Base-by-base conservation (phyloP, 805 yeast genomes). In the Myxozyma udenii region DNA sequence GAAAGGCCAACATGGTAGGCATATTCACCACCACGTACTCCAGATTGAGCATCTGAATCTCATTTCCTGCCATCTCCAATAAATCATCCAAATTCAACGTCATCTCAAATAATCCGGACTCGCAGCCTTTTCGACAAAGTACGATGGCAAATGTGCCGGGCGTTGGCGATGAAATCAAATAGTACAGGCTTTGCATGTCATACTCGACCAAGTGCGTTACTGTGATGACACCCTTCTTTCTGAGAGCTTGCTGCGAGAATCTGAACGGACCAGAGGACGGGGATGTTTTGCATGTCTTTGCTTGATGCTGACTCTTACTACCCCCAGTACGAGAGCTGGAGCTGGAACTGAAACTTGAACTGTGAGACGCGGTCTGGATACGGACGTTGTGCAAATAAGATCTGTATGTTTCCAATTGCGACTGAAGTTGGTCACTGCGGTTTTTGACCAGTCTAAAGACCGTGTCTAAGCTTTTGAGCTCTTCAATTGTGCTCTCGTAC, bases 301-400 rank as follows among this genome's bases (percentile, higher is more conserved):
- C 40, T 21, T 45, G 21, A 30, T 18, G 28, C 49, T 11, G 23
- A 44, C 45, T 23, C 54, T 21, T 22, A 59, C 47, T 37, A 41
- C 53, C n/a, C 5, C 49, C n/a, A n/a, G n/a, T n/a, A n/a, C n/a
- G n/a, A n/a, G n/a, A n/a, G n/a, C n/a, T n/a, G n/a, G n/a, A n/a
- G n/a, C n/a, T n/a, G n/a, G n/a, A n/a, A n/a, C 42, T 49, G 26
- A 58, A 40, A 2, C 58, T 63, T 36, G 60, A 62, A 40, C 51
- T 58, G 50, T 62, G 60, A 4, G 64, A 44, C 2, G 68, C 66
- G 0, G 69, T 62, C 33, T 66, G 70, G 42, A 57, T 53, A 16
- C 72, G 62, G 19, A 68, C 71, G 39, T 70, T 69, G 46, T 57
- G 46, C 48, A 70, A 57, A 51, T 70, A 70, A 22, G 71, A 66